Percentiles rank a stretch among this genome's conserved stretches.
Evolutionary conservation across 2,329 filamentous ascomycete species (phyloP).

Genomic region (Paraconiothyrium brasiliense): DNA sequence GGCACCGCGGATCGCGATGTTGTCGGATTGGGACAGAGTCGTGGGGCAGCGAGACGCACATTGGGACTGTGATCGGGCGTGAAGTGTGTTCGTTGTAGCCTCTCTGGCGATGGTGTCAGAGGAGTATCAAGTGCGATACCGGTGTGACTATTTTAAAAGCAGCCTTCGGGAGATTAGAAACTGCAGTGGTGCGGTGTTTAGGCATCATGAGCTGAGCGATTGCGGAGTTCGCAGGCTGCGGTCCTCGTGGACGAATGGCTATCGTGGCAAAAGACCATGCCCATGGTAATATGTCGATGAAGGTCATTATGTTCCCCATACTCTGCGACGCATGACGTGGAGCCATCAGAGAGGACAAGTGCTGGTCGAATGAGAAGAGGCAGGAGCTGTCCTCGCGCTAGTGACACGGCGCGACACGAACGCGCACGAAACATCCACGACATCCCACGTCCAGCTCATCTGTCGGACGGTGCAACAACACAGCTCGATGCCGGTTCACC

Average conservation of each 20-base stretch:
- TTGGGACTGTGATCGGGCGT: not conserved
- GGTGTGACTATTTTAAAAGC: not conserved
- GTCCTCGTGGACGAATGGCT: not conserved
- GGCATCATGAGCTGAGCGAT: not conserved
- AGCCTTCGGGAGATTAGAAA: too few relatives aligned
- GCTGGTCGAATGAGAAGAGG: not conserved
- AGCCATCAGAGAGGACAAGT: not conserved
- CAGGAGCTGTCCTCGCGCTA: not conserved
- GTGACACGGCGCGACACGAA: not conserved
- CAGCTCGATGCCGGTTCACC: too few relatives aligned
- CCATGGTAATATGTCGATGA: not conserved
- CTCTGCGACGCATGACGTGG: not conserved
- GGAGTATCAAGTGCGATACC: not conserved
- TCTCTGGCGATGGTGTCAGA: not conserved
- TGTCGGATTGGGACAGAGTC: slow-evolving; percentile 7
- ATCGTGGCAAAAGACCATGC: not conserved
- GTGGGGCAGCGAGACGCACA: not conserved
- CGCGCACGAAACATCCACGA: too few relatives aligned
- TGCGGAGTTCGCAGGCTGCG: not conserved
- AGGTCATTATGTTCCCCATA: not conserved
- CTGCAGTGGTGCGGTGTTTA: not conserved
- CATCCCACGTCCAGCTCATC: not conserved
- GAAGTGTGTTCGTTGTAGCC: not conserved
- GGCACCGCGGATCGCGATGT: not conserved
- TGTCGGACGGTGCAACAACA: not conserved